phyloP scores from a whole-genome alignment of 176 grass and related monocot species.

The Musa schizocarpa region DNA sequence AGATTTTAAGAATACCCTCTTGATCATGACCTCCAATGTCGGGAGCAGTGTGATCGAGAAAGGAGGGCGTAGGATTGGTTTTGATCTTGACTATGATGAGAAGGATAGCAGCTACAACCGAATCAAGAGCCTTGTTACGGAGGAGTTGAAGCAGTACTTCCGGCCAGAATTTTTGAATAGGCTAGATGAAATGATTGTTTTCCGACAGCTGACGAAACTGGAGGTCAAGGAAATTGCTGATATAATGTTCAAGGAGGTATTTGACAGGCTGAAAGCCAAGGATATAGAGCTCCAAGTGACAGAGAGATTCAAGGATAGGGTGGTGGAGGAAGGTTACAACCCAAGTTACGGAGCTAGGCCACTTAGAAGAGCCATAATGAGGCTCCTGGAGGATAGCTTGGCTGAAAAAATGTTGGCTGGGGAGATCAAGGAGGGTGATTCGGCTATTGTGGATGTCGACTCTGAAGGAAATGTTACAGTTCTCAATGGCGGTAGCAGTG shows the following conservation, averaged over 20 bases:
- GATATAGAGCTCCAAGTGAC: conserved; percentile 72
- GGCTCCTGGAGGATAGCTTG: conserved; percentile 76
- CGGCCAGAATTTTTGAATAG: conserved; percentile 59
- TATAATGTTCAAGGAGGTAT: conserved; percentile 78
- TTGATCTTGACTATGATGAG: conserved; percentile 61
- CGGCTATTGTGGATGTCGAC: conserved; percentile 70
- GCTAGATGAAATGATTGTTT: conserved; percentile 87
- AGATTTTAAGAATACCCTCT: conserved; percentile 88
- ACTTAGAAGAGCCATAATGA: conserved; percentile 70
- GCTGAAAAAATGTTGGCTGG: conserved; percentile 59
- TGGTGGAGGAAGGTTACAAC: conserved; percentile 83
- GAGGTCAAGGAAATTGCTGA: conserved; percentile 84
- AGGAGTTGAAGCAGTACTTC: too few relatives aligned
- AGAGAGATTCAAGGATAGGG: conserved; percentile 68
- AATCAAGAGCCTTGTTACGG: too few relatives aligned
- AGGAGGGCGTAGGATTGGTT: conserved; percentile 40
- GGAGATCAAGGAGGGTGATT: conserved; percentile 68
- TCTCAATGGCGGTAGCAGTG: conserved; percentile 40
- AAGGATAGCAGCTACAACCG: conserved; percentile 76
- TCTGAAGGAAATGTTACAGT: conserved; percentile 59
- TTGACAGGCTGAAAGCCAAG: conserved; percentile 54
- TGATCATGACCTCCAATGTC: conserved; percentile 93
- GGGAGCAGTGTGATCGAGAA: conserved; percentile 69
- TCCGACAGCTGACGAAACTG: conserved; percentile 74
- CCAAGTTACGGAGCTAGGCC: conserved; percentile 71